Evolutionary conservation across 2,329 filamentous ascomycete species (phyloP).

Genomic region (Colletotrichum karsti): DNA sequence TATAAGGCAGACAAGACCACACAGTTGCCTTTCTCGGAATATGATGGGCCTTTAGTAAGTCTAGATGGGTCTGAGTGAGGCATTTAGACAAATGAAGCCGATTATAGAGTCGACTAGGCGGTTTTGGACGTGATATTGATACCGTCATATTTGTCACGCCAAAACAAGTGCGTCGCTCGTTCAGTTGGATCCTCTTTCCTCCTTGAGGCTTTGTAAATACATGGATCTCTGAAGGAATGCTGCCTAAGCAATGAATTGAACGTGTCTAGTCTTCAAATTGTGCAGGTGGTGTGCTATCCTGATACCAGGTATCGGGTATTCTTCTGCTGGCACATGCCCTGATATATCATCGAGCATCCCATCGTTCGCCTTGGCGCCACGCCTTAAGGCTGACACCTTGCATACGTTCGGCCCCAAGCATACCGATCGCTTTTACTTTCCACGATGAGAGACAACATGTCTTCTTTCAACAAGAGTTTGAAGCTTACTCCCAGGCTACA

Average conservation of each 20-base stretch:
- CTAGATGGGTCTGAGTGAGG: background rate
- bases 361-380: background rate
- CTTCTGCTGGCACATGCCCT: background rate
- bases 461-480: background rate
- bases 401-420: background rate
- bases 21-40: background rate
- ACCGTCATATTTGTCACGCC: too few species aligned
- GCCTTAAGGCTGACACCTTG: background rate
- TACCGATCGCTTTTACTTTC: background rate
- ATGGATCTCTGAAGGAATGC: too few species aligned
- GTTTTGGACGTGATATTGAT: too few species aligned
- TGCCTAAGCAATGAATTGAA: too few species aligned
- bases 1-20: background rate
- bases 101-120: too few species aligned
- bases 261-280: too few species aligned
- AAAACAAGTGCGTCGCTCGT: too few species aligned
- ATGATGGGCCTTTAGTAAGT: background rate
- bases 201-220: too few species aligned
- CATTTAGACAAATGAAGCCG: background rate
- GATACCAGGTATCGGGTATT: background rate
- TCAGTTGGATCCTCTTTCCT: too few species aligned
- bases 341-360: background rate
- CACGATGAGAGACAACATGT: background rate
- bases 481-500: slow-evolving; percentile 11
- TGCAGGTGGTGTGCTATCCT: too few species aligned